Evolutionary conservation across 352 stramenopile species (phyloP), one percentile per base, ranked within the genome.

Genomic region (Phytophthora rubi): DNA sequence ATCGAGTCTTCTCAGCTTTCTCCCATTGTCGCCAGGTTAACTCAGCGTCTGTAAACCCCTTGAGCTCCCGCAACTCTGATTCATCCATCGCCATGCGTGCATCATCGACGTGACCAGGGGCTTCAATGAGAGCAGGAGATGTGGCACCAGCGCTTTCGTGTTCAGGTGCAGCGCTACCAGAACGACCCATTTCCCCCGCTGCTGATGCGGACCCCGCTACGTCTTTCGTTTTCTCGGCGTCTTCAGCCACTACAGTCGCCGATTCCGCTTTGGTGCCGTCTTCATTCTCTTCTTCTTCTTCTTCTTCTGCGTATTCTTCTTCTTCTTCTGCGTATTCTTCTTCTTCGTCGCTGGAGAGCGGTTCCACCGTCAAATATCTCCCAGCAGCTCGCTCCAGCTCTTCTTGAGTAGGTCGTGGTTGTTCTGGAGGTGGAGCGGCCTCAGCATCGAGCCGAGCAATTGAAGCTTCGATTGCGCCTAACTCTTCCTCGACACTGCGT

Each of bases 1-100:
- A 56, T 8, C 83, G 76, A 59, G 72, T 60, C 2, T 63, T 62
- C 53, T 91, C 81, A 32, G 73, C 52, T 37, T 67, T 60, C n/a
- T 89, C 71, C 81, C 83, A 92, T 48, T 81, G 57, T 8, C 67
- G 59, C 82, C 83, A 92, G 6, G 52, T 55, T 42, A 75, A 60
- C 30, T 88, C 81, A 8, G 58, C 56, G n/a, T 88, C 75, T 9
- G 80, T 83, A 12, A 73, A 81, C 2, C 60, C 33, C 59, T 85
- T 88, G 13, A 90, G 71, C 28, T 72, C 57, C 0, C 70, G 63
- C 32, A 92, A 59, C 53, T 92, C 85, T 0, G 56, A 62, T 70
- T 92, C 85, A 39, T 90, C 82, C 21, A 54, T 15, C 9, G 59
- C 59, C 21, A 85, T 56, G 2, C 67, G 62, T 6, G 54, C 53